Evolutionary conservation across 805 yeast genomes (phyloP).

Genomic region (Brettanomyces bruxellensis): DNA sequence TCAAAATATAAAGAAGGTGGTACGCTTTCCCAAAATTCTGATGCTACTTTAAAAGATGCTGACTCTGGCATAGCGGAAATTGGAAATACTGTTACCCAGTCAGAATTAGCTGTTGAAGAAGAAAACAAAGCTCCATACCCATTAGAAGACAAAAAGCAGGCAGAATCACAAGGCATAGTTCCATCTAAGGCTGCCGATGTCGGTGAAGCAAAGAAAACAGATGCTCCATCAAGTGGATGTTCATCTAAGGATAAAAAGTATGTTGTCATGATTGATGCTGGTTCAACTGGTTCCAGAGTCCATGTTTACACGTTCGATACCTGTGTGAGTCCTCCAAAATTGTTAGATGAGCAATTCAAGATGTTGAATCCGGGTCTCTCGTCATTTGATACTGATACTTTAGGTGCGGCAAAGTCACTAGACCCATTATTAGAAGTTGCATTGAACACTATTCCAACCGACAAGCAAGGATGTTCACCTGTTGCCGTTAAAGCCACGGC

Average conservation of each 20-base stretch:
- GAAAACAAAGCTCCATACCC: no score
- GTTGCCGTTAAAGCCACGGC: slow-evolving; percentile 98
- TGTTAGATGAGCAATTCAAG: slow-evolving; percentile 71
- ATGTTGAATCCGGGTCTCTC: slow-evolving; percentile 93
- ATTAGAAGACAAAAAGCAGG: no score
- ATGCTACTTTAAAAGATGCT: no score
- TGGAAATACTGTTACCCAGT: no score
- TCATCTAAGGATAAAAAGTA: slow-evolving; percentile 37
- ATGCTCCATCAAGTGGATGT: not conserved
- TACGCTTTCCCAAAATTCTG: no score
- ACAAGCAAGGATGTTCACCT: slow-evolving; percentile 74
- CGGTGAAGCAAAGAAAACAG: no score
- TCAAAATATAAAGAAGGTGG: no score
- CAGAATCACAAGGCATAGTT: no score
- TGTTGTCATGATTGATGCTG: slow-evolving; percentile 95
- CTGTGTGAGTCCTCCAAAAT: slow-evolving; percentile 74
- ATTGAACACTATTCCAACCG: slow-evolving; percentile 63
- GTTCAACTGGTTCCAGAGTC: slow-evolving; percentile 93
- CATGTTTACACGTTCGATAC: slow-evolving; percentile 90
- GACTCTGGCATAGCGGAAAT: no score
- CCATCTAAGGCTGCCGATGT: no score
- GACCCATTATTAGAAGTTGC: slow-evolving; percentile 78
- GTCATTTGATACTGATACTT: slow-evolving; percentile 68
- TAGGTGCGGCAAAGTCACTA: slow-evolving; percentile 82
- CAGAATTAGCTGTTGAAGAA: no score